phyloP scores from a whole-genome alignment of 495 filamentous ascomycete genomes.

The Geoglossum glabrum region DNA sequence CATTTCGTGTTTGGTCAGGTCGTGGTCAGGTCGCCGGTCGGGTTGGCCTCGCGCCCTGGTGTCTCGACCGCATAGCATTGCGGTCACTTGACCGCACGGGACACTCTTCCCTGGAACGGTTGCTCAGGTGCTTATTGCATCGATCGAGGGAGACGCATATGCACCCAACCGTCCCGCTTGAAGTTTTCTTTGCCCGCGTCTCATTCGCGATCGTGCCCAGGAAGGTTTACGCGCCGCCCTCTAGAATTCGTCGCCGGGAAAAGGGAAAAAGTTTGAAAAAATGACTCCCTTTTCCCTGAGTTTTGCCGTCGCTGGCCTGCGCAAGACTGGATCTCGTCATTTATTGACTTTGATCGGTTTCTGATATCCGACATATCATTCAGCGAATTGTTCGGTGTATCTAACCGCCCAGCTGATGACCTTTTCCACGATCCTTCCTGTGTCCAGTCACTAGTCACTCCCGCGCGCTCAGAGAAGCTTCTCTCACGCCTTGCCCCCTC shows the following conservation, averaged over 20 bases:
- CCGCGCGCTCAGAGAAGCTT: not conserved
- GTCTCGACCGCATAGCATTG: conserved; percentile 36
- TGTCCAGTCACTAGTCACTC: not conserved
- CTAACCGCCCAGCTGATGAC: not conserved
- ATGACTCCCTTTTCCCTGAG: not conserved
- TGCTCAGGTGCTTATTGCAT: not conserved
- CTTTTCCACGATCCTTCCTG: not conserved
- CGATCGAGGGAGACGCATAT: not conserved
- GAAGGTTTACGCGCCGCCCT: conserved; percentile 1
- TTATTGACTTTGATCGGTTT: not conserved
- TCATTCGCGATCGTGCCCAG: not conserved
- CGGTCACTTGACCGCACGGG: conserved; percentile 42
- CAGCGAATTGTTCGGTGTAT: not conserved
- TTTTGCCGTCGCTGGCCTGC: not conserved
- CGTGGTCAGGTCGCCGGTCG: conserved; percentile 8
- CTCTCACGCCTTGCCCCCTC: too few relatives aligned
- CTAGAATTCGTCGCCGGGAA: not conserved
- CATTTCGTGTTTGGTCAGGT: conserved; percentile 10
- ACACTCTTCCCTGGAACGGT: not conserved
- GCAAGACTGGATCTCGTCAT: not conserved
- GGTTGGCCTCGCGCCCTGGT: not conserved
- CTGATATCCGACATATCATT: not conserved
- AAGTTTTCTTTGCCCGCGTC: not conserved
- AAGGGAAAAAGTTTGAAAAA: not conserved
- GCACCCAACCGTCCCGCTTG: not conserved